Evolutionary conservation across 371 early-diverging fungal genomes (phyloP), one percentile per base, ranked within the genome.

Genomic region (Mucor circinelloides): DNA sequence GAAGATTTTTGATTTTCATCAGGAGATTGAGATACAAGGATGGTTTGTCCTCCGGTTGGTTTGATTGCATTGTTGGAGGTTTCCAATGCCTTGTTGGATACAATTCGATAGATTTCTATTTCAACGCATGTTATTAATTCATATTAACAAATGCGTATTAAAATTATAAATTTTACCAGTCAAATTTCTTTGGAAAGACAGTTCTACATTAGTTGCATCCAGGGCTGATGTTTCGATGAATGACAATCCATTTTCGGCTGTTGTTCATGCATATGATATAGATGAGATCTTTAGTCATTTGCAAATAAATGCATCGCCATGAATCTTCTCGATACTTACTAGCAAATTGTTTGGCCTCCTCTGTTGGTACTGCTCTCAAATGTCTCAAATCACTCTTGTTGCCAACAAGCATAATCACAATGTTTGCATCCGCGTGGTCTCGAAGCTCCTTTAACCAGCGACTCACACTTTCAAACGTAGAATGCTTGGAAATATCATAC

Each of bases 401-500:
- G 66, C 99, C 99, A 27, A 99, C 95, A 58, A 99, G 86, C 93
- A 97, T 95, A 67, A 98, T 96, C 42, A 95, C 95, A 83, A 99
- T 98, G 85, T 96, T 94, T 73, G 85, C 87, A 75, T 96, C 95
- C 25, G 98, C 97, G 75, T 97, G 95, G 74, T 98, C 95, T 71
- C 96, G 93, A 52, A 99, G 89, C 77, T 99, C 98, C 78, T 93
- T 95, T 55, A 99, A 84, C 99, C 99, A 99, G 44, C 96, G 91
- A 54, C 88, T 88, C 25, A 96, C 97, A 76, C 95, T 97, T 74
- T 97, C 96, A 74, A 96, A 97, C 10, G 98, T 96, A 32, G 85
- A 79, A 71, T 96, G 94, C 81, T 98, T 95, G 56, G 99, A 94
- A 78, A 99, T 96, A 80, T 99, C 99, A 77, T 99, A 99, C n/a